Conservation (phyloP, 331 rosid species). For the Malus hybrid region DNA sequence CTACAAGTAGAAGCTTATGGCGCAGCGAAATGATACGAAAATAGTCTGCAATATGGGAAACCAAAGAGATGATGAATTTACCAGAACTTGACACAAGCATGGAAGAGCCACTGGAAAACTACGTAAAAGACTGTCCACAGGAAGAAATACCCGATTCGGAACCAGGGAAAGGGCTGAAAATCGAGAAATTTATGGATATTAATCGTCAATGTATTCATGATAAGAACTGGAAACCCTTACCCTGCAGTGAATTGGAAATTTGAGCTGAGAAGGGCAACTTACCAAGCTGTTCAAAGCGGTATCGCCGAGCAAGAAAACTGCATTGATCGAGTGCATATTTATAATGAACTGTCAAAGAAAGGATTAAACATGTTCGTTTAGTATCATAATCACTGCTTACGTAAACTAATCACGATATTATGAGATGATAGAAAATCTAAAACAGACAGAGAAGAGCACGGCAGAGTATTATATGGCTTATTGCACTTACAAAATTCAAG, state of each 20-base stretch:
- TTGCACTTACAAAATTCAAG: conserved; percentile 67
- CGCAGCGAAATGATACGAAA: too few species aligned
- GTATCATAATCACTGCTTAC: not conserved
- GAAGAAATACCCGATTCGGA: conserved; percentile 89
- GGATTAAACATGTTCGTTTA: not conserved
- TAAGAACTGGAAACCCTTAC: not conserved
- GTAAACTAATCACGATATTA: not conserved
- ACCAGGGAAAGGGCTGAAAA: conserved; percentile 85
- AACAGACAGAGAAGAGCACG: not conserved
- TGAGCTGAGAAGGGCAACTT: conserved; percentile 21
- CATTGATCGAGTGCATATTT: conserved; percentile 88
- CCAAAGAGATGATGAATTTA: conserved; percentile 22
- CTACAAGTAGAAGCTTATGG: not conserved
- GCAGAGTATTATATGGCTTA: not conserved
- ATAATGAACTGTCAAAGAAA: conserved; percentile 53
- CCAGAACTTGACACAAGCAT: conserved; percentile 74
- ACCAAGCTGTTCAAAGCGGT: conserved; percentile 78
- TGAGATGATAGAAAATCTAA: not conserved
- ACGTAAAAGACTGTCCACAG: conserved; percentile 76
- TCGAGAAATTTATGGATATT: not conserved
- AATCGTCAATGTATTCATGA: not conserved
- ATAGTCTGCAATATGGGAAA: not conserved
- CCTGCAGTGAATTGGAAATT: not conserved
- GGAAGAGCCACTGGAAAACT: conserved; percentile 75
- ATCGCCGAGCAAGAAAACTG: conserved; percentile 82